Conservation (phyloP, 2,329 filamentous ascomycete genomes). For the Zymoseptoria brevis region DNA sequence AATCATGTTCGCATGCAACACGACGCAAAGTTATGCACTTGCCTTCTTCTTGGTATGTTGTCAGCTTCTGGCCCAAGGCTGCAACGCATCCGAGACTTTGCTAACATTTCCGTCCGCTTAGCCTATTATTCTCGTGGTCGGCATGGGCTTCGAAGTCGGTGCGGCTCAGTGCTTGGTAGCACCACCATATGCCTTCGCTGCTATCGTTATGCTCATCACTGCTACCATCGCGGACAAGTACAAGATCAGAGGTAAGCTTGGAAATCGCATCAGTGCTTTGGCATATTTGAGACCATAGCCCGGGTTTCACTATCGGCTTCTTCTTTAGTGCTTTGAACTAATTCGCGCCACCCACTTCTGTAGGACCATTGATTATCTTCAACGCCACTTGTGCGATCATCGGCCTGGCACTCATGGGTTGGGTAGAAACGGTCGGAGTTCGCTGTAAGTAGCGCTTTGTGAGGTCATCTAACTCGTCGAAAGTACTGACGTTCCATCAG, state of each 20-base stretch:
- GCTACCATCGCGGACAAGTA: constrained; percentile 31
- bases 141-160: constrained; percentile 25
- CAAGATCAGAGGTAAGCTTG: constrained; percentile 45
- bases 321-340: too few relatives aligned
- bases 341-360: not conserved
- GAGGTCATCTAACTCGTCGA: not conserved
- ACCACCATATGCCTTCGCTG: constrained; percentile 31
- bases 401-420: constrained; percentile 22
- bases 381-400: constrained; percentile 21
- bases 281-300: too few relatives aligned
- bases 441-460: constrained; percentile 36
- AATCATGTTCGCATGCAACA: constrained; percentile 52
- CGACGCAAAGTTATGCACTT: constrained; percentile 65
- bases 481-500: not conserved
- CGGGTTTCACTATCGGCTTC: too few relatives aligned
- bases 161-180: constrained; percentile 26
- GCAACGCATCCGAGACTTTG: too few relatives aligned
- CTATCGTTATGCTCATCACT: constrained; percentile 22
- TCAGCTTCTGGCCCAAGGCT: too few relatives aligned
- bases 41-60: constrained; percentile 46
- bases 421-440: constrained; percentile 15
- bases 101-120: too few relatives aligned
- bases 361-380: constrained; percentile 22
- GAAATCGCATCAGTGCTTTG: not conserved
- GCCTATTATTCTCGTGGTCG: constrained; percentile 25